Evolutionary conservation across 2,329 filamentous ascomycete genomes (phyloP).

Genomic region (Hypoxylon sp.): DNA sequence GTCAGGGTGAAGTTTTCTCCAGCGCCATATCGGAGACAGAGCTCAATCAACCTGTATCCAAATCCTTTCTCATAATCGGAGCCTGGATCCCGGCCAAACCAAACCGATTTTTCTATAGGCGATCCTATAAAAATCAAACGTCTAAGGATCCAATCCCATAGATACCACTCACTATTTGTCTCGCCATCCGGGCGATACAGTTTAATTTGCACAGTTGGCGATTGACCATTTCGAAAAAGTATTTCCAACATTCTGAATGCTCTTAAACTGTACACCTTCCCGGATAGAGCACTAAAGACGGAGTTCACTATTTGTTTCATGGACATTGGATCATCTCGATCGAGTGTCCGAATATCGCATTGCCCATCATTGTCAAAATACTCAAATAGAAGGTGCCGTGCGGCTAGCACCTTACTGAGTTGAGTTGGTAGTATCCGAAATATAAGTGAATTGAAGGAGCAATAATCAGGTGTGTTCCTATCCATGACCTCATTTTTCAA

Average conservation of each 20-base stretch:
- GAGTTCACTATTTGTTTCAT: conserved; percentile 1
- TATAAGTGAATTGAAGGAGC: fast-evolving
- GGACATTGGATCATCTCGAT: not conserved
- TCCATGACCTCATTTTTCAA: not conserved
- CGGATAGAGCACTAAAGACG: not conserved
- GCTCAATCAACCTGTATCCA: conserved; percentile 18
- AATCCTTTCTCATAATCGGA: not conserved
- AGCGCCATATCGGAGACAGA: conserved; percentile 23
- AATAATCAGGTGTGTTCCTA: not conserved
- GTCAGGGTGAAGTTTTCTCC: conserved; percentile 7
- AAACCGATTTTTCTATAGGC: not conserved
- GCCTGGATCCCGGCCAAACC: too few relatives aligned
- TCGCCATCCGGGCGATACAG: not conserved
- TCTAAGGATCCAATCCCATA: conserved; percentile 21
- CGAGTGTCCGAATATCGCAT: conserved; percentile 12
- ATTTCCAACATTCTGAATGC: conserved; percentile 15
- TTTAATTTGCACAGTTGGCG: conserved; percentile 3
- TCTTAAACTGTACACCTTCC: not conserved
- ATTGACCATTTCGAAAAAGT: conserved; percentile 18
- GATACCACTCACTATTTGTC: not conserved
- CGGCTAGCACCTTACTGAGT: conserved; percentile 5
- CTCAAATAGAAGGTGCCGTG: conserved; percentile 2
- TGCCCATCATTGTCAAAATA: conserved; percentile 15
- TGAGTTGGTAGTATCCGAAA: not conserved
- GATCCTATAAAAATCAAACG: not conserved